Base-by-base conservation (phyloP, 768 basidiomycete genomes). In the Boletales sp. region DNA sequence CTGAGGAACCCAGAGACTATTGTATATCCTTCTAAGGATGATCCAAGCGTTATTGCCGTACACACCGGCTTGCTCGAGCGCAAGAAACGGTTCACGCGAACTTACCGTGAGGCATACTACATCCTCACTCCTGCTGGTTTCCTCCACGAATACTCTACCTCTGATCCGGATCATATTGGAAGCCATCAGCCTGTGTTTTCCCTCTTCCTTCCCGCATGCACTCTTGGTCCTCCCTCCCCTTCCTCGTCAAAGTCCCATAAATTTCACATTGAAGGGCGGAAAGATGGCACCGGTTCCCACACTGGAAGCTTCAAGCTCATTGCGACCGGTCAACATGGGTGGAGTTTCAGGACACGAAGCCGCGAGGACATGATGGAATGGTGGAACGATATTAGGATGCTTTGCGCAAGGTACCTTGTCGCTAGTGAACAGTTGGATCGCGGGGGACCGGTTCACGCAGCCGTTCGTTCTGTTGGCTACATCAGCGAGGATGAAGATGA, bases 351-450 rank as follows among this genome's bases (percentile, higher is more conserved):
- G 32, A 81, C 89, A 40, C 74, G 95, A 52, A 87, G 84, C 51
- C 82, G 88, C 56, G 95, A 98, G 55, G 95, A 97, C 58, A 93
- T 97, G 92, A 92, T 97, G 92, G 97, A 99, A 72, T 97, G 97
- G 91, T 99, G 97, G 97, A 98, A 98, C 64, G 97, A 98, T 64
- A 76, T 94, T 36, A 72, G 90, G 53, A 94, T 94, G 91, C 73
- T 95, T 36, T 94, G 93, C 60, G 92, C 94, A 18, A 71, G 92
- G 54, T 97, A 97, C 66, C 78, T 99, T 46, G 91, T 98, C 36
- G 93, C 94, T 31, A 90, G 87, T 56, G 97, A 98, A 72, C 79
- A 83, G 65, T 88, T 98, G 71, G 91, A 97, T 71, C 76, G 97
- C 39, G 84, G 84, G 35, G 97, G 95, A 3, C 93, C 93, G 0